Base-by-base conservation (phyloP, 73 alveolate species). In the Tetrahymena thermophila region DNA sequence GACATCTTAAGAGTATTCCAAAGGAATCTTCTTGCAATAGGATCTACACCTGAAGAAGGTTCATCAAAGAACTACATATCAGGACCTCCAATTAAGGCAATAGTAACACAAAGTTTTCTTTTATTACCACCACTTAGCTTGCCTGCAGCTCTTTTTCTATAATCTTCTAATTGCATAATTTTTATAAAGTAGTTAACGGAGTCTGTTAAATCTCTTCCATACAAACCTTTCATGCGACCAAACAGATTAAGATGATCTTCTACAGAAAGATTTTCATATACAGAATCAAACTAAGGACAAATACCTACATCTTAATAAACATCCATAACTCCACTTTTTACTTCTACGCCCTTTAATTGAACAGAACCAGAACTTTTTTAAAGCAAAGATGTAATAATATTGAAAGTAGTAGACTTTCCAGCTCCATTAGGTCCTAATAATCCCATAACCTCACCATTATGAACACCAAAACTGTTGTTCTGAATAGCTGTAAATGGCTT, bases 81-180 rank as follows among this genome's bases (percentile, higher is more conserved):
- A 19, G 99, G 99, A 35, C 96, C 97, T 23, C 99, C 99, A 97
- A 99, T 99, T 94, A 99, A 94, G 23, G 99, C 97, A 34, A 98
- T 96, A 38, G 99, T 99, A 37, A 99, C 98, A 21, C 99, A 97
- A 34, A 99, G 98, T 97, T 99, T 99, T 94, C 99, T 97, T 97
- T 99, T 99, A 94, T 99, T 99, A 56, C 99, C 99, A 21, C 99
- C 99, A 28, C 99, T 96, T 43, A 99, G 97, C 44, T 94, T 94
- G 34, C 97, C 98, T 35, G 98, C 96, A 34, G 84, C 93, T 93
- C 97, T 96, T 37, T 97, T 84, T 5, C 95, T 94, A 96, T 97
- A 98, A 94, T 96, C 97, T 17, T 96, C 96, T 21, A 98, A 96
- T 89, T 97, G 95, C 98, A 98, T 96, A 37, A 96, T 97, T 38